Percentiles rank a stretch among this genome's conserved stretches.
Conservation (phyloP, 2,329 filamentous ascomycete species). For the Aspergillus quadrilineatus region DNA sequence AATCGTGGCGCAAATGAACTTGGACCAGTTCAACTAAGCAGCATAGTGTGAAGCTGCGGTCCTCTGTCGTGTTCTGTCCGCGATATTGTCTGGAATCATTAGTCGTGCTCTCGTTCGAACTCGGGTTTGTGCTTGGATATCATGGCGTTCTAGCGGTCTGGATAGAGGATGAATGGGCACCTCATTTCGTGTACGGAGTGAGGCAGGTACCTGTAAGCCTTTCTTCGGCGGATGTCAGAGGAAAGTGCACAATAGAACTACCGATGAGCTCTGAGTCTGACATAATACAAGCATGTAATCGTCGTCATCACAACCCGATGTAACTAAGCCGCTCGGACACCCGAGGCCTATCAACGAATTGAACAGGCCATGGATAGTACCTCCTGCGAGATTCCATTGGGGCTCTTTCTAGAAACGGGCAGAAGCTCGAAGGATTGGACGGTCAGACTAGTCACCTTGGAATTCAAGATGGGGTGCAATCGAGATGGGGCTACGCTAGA, state of each 20-base stretch:
- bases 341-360: background rate
- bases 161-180: too few relatives aligned
- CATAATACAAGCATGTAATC: background rate
- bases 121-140: too few relatives aligned
- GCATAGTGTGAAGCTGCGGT: background rate
- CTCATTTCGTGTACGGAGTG: too few relatives aligned
- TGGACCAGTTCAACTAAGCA: background rate
- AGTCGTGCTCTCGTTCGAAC: too few relatives aligned
- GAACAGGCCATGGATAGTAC: background rate
- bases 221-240: too few relatives aligned
- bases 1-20: background rate
- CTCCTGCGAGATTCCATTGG: background rate
- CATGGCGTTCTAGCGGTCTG: too few relatives aligned
- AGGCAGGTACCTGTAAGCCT: too few relatives aligned
- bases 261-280: background rate
- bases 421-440: conserved; percentile 1
- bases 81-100: background rate
- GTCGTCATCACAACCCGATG: background rate
- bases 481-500: background rate
- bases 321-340: background rate
- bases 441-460: background rate
- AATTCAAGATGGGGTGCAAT: background rate
- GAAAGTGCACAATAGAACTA: too few relatives aligned
- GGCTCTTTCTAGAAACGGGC: conserved; percentile 4
- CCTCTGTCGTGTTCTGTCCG: background rate